These are phyloP conservation scores for Escovopsis sp. DNA, from an alignment of 2,329 filamentous ascomycete genomes.

Conservation along the genomic window DNA sequence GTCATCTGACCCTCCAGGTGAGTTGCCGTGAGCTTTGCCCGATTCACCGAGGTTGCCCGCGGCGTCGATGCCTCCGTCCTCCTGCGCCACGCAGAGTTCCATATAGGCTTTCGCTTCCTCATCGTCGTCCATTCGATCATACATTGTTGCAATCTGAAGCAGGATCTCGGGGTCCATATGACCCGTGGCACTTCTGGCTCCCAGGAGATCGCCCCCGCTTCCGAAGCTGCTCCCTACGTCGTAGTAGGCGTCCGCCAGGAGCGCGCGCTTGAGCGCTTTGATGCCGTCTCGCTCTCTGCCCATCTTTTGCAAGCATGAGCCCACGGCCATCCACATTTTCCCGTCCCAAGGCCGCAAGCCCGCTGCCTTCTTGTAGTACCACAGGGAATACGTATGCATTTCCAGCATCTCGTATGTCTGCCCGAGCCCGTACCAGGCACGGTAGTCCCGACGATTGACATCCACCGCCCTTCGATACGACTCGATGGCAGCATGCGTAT, in stretches of 20 bases:
- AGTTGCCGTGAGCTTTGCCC: conserved; percentile 41
- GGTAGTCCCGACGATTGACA: conserved; percentile 88
- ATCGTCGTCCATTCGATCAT: conserved; percentile 63
- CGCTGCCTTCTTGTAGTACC: conserved; percentile 94
- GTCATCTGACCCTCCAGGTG: conserved; percentile 24
- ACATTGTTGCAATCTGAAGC: conserved; percentile 77
- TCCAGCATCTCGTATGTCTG: conserved; percentile 96
- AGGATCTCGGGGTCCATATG: conserved; percentile 81
- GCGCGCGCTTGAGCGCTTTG: conserved; percentile 81
- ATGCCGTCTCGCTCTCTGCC: conserved; percentile 78
- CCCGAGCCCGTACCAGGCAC: conserved; percentile 93
- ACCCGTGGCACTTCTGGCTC: conserved; percentile 33
- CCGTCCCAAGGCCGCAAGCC: conserved; percentile 89
- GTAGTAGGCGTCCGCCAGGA: conserved; percentile 78
- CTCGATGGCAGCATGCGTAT: conserved; percentile 94
- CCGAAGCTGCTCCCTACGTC: conserved; percentile 46
- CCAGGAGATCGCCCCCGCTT: conserved; percentile 28
- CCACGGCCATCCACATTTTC: conserved; percentile 98
- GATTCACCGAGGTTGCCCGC: conserved; percentile 29
- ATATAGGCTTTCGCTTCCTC: conserved; percentile 83
- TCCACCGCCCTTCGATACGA: conserved; percentile 92
- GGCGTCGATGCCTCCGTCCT: conserved; percentile 50
- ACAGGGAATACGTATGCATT: conserved; percentile 93
- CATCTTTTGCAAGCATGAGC: conserved; percentile 82
- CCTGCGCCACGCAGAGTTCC: conserved; percentile 88